Evolutionary conservation across 208 protist species (phyloP).

Genomic region (Crithidia bombi): DNA sequence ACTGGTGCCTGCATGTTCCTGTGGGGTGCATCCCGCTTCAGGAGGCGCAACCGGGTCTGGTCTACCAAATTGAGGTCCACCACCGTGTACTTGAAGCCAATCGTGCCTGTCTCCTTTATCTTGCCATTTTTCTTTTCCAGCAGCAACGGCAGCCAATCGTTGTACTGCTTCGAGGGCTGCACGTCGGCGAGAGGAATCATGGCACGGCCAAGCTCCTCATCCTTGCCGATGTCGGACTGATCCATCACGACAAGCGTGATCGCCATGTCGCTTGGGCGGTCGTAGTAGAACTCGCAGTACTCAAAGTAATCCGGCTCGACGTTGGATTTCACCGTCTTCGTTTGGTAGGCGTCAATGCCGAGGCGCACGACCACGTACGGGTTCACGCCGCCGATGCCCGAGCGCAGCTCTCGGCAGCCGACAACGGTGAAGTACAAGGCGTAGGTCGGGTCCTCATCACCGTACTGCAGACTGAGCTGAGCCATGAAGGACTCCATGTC

Average conservation of each 20-base stretch:
- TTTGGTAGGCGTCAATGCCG: conserved; percentile 73
- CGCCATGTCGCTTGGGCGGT: conserved; percentile 43
- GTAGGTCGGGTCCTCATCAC: conserved; percentile 72
- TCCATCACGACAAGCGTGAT: conserved; percentile 87
- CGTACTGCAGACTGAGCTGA: conserved; percentile 62
- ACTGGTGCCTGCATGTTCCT: not conserved
- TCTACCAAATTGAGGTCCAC: conserved; percentile 71
- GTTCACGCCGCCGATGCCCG: conserved; percentile 58
- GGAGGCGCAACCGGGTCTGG: conserved; percentile 43
- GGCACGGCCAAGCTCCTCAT: conserved; percentile 68
- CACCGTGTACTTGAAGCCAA: conserved; percentile 82
- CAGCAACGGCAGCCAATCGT: conserved; percentile 70
- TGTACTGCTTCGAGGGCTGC: conserved; percentile 52
- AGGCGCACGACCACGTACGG: conserved; percentile 79
- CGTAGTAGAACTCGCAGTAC: conserved; percentile 79
- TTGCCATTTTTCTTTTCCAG: conserved; percentile 32
- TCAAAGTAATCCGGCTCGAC: conserved; percentile 86
- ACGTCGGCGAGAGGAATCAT: conserved; percentile 56
- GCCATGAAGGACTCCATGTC: conserved; percentile 87
- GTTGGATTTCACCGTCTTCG: conserved; percentile 64
- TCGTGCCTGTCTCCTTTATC: conserved; percentile 47
- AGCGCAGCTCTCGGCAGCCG: conserved; percentile 68
- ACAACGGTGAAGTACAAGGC: conserved; percentile 78
- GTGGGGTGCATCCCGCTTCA: conserved; percentile 27
- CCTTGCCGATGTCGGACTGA: conserved; percentile 54